Conservation (phyloP, 2,329 filamentous ascomycete genomes). For the Zasmidium citrigriseum region DNA sequence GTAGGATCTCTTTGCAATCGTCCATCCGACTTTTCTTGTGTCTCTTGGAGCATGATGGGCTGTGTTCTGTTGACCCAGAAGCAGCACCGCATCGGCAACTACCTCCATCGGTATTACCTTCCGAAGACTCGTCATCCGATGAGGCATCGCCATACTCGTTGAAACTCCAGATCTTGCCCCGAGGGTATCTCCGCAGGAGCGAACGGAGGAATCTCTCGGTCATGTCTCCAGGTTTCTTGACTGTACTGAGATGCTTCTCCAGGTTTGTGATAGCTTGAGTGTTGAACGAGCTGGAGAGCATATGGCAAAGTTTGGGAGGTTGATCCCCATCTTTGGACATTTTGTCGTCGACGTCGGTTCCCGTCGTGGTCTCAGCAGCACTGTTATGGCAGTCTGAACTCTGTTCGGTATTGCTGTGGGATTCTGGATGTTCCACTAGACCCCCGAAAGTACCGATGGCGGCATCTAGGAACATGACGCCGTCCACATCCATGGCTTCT, state of each 20-base stretch:
- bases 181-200: conserved; percentile 33
- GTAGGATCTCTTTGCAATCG: conserved; percentile 30
- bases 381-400: conserved; percentile 22
- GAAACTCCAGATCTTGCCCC: conserved; percentile 38
- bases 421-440: conserved; percentile 16
- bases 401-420: conserved; percentile 17
- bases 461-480: conserved; percentile 47
- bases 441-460: conserved; percentile 31
- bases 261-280: conserved; percentile 4
- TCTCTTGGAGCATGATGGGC: conserved; percentile 17
- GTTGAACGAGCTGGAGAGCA: conserved; percentile 24
- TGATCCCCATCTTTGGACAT: conserved; percentile 13
- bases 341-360: conserved; percentile 21
- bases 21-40: conserved; percentile 29
- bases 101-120: conserved; percentile 20
- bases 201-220: conserved; percentile 26
- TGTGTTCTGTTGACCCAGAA: conserved; percentile 9
- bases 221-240: conserved; percentile 19
- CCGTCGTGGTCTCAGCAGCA: conserved; percentile 17
- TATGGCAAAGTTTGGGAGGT: conserved; percentile 19
- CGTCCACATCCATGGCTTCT: conserved; percentile 52
- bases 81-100: conserved; percentile 14
- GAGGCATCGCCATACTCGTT: conserved; percentile 30
- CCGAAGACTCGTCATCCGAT: conserved; percentile 30
- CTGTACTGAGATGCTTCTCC: conserved; percentile 7